Base-by-base conservation (phyloP, 2,329 filamentous ascomycete genomes). In the Parascedosporium putredinis region DNA sequence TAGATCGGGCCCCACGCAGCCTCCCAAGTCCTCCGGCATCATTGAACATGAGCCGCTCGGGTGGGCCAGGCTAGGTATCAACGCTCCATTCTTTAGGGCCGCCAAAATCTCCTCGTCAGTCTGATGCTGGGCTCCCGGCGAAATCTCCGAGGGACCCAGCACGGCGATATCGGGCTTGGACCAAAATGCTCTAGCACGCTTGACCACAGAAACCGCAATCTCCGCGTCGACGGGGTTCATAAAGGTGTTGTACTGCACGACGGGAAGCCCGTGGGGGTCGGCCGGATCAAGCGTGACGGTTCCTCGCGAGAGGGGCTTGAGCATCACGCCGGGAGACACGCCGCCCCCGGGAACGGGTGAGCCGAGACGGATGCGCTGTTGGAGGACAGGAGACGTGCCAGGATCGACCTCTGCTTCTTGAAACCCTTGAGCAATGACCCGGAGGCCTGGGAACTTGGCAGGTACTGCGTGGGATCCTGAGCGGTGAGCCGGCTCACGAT, bases 211-310 rank as follows among this genome's bases (percentile, higher is more conserved):
- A 16, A 59, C 61, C 40, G 76, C 69, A 14, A 67, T 69, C 54
- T 71, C 71, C 29, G 74, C 59, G 54, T 81, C 78, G 40, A 76
- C 65, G 6, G 75, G 73, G 54, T 77, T 65, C 23, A 67, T 69
- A 52, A 66, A 55, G 12, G 62, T 57, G 43, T 63, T 58, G 51
- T 55, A 58, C 74, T 70, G 61, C 66, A 78, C 45, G 67, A 71
- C 22, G 68, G 72, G 55, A 68, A 42, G 47, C 5, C 43, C 31
- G 5, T 49, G 45, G 18, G 47, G 64, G 36, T 69, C 64, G 2
- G 64, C 44, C 9, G 65, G 64, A n/a, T 63, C 63, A 52, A 80
- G 74, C 57, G 76, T 76, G 53, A 79, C 70, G 29, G 68, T 66
- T n/a, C 77, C 77, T 2, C 76, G 69, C 1, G 73, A 76, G 51